Evolutionary conservation across 2,329 filamentous ascomycete species (phyloP), one percentile per base, ranked within the genome.

Genomic region (Diplodia scrobiculata): DNA sequence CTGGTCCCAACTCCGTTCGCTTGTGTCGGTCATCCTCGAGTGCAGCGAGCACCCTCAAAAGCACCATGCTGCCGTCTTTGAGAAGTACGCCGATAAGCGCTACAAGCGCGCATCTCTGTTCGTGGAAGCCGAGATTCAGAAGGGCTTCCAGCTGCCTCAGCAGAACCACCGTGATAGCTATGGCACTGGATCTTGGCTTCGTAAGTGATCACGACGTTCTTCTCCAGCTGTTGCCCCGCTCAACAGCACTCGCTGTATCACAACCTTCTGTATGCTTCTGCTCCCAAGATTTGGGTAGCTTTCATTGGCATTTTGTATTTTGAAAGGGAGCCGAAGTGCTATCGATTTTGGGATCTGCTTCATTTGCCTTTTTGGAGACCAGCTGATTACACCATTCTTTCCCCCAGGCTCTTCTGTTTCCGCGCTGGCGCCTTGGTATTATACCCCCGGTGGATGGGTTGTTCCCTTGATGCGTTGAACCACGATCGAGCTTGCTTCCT

Each of bases 11-110:
- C 83, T 99, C 66, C 88, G 88, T 73, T 88, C 89, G 1, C 81
- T 97, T 45, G 84, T 97, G 54, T 82, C 83, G 14, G 88, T 91
- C 76, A 88, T 99, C 70, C 81, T 96, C 59, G 92, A 97, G 71
- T 98, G 94, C 81, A 97, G 92, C 79, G 88, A 91, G 68, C 85
- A 88, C 66, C 90, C 92, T 6, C 84, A 84, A 69, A 88, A 89
- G 73, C 95, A 99, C 75, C 95, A 99, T 75, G 80, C 83, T 32
- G 91, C 92, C 7, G 89, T 99, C 50, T 97, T 87, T 74, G 91
- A 97, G 66, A 99, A 99, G 79, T 99, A 97, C 79, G 84, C 87
- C 45, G 91, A 96, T 76, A 90, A 89, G 75, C 87, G 91, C 63
- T 98, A 92, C 83, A 96, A 96, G 83, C 86, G 89, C 65, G 91